Evolutionary conservation across 2,329 filamentous ascomycete genomes (phyloP).

Genomic region (Niveomyces coronatus): DNA sequence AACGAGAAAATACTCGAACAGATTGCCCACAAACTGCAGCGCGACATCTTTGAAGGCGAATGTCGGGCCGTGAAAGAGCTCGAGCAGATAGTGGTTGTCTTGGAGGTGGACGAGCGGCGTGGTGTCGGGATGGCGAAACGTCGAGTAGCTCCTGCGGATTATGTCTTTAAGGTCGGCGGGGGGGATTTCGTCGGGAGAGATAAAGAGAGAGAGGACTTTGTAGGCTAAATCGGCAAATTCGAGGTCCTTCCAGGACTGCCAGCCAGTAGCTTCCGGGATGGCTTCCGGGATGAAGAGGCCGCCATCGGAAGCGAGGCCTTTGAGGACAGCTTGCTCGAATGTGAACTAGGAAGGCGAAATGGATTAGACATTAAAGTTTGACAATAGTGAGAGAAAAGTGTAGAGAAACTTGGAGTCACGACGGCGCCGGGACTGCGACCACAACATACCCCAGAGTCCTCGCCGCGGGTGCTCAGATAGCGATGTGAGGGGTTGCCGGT

Average conservation of each 20-base stretch:
- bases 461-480: conserved; percentile 41
- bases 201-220: conserved; percentile 78
- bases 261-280: conserved; percentile 46
- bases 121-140: conserved; percentile 70
- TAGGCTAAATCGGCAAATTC: conserved; percentile 75
- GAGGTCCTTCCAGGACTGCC: conserved; percentile 67
- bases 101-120: conserved; percentile 67
- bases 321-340: conserved; percentile 84
- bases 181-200: conserved; percentile 75
- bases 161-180: conserved; percentile 69
- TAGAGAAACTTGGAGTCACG: conserved; percentile 1
- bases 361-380: background rate
- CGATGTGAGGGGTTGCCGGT: conserved; percentile 36
- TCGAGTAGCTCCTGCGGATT: conserved; percentile 76
- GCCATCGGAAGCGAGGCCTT: conserved; percentile 76
- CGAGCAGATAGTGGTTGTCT: conserved; percentile 75
- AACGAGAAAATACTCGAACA: conserved; percentile 82
- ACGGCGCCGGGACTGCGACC: background rate
- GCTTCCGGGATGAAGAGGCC: conserved; percentile 84
- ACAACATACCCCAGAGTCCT: conserved; percentile 35
- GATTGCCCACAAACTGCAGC: conserved; percentile 88
- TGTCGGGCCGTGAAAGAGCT: conserved; percentile 92
- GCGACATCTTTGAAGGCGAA: conserved; percentile 96
- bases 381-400: background rate
- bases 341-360: conserved; percentile 50